A percentile compares a stretch with the other conserved stretches of the same genome.
Conservation (phyloP, 73 alveolate species). For the Uronychia setigera region DNA sequence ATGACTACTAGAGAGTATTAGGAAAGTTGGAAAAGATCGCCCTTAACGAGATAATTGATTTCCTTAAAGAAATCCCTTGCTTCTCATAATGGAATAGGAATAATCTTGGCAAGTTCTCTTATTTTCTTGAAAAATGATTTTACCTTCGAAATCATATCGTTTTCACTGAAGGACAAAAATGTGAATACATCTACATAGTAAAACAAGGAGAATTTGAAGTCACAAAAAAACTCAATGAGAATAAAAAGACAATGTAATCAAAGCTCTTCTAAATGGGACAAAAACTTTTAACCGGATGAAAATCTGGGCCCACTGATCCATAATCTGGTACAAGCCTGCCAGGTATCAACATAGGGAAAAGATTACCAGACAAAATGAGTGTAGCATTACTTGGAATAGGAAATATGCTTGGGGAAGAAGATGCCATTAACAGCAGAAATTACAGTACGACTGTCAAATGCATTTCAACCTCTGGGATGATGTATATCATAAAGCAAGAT, state of each 20-base stretch:
- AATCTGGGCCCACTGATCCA: neutral
- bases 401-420: slow-evolving; percentile 58
- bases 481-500: neutral
- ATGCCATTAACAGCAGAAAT: slow-evolving; percentile 4
- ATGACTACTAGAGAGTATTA: slow-evolving; percentile 39
- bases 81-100: slow-evolving; percentile 50
- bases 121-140: slow-evolving; percentile 26
- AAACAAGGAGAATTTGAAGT: slow-evolving; percentile 71
- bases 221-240: slow-evolving; percentile 1
- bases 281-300: neutral
- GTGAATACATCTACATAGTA: slow-evolving; percentile 46
- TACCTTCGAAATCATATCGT: slow-evolving; percentile 43
- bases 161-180: slow-evolving; percentile 49
- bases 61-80: slow-evolving; percentile 44
- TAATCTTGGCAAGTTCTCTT: slow-evolving; percentile 48
- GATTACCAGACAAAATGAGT: neutral
- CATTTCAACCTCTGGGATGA: slow-evolving; percentile 16
- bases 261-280: neutral
- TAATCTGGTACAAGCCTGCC: neutral
- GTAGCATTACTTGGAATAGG: slow-evolving; percentile 34
- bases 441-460: slow-evolving; percentile 36
- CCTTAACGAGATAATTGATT: slow-evolving; percentile 18
- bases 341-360: neutral
- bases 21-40: slow-evolving; percentile 54
- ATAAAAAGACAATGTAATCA: neutral